A percentile compares a stretch with the other conserved stretches of the same genome.
Evolutionary conservation across 805 yeast genomes (phyloP).

Genomic region (Debaryomyces maramus): DNA sequence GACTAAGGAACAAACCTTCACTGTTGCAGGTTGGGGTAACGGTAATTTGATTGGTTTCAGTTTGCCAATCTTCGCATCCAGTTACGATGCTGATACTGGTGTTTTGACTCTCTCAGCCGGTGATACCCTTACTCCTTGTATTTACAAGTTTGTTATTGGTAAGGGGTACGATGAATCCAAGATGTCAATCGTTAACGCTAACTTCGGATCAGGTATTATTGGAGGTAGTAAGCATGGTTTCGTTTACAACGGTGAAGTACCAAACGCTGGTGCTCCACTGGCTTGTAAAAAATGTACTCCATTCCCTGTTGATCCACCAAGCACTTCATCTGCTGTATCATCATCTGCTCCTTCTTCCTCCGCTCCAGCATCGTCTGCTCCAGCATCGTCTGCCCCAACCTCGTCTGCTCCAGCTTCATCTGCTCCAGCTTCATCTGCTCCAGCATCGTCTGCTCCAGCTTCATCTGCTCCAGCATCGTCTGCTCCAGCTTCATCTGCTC

Average conservation of each 20-base stretch:
- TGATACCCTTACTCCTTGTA: background rate
- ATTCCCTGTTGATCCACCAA: constrained; percentile 5
- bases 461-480: constrained; percentile 8
- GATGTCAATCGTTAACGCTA: background rate
- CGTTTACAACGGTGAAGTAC: background rate
- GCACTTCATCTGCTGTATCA: background rate
- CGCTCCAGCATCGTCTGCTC: constrained; percentile 1
- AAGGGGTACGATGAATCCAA: constrained; percentile 4
- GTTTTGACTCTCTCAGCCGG: constrained; percentile 17
- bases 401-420: constrained; percentile 7
- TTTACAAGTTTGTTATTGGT: constrained; percentile 8
- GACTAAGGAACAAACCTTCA: constrained; percentile 15
- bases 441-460: constrained; percentile 18
- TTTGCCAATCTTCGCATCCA: constrained; percentile 2
- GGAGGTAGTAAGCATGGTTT: background rate
- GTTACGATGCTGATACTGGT: constrained; percentile 17
- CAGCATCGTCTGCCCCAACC: constrained; percentile 3
- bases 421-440: background rate
- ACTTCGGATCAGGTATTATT: constrained; percentile 1
- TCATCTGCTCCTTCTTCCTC: constrained; percentile 8
- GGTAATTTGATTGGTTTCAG: constrained; percentile 21
- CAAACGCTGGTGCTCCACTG: constrained; percentile 3
- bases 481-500: too few relatives aligned
- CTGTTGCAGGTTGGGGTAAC: constrained; percentile 26
- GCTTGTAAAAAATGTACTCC: constrained; percentile 3